Conservation (phyloP, 805 yeast species). For the Kluyveromyces wickerhamii region DNA sequence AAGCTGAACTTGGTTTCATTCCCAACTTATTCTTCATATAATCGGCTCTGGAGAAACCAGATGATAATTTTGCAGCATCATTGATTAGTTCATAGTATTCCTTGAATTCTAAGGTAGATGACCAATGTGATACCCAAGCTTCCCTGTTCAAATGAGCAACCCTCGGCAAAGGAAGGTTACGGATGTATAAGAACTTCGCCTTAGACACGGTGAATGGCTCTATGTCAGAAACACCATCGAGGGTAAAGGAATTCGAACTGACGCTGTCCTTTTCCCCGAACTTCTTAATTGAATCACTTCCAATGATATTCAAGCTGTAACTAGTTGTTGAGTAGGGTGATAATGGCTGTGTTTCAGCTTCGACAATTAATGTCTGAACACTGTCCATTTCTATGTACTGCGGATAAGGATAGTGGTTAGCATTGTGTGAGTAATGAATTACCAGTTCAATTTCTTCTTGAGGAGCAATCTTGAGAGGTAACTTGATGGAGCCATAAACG, state of each 20-base stretch:
- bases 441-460: constrained; percentile 43
- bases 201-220: constrained; percentile 41
- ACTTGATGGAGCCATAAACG: constrained; percentile 39
- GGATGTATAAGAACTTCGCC: constrained; percentile 54
- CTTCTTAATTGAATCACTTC: constrained; percentile 20
- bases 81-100: constrained; percentile 80
- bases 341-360: constrained; percentile 47
- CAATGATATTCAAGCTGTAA: constrained; percentile 35
- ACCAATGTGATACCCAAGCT: constrained; percentile 85
- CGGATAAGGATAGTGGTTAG: constrained; percentile 54
- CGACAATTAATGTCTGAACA: constrained; percentile 50
- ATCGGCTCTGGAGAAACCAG: constrained; percentile 75
- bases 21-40: constrained; percentile 53
- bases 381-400: constrained; percentile 49
- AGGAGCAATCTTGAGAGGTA: constrained; percentile 65
- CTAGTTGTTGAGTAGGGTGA: constrained; percentile 58
- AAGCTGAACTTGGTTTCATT: constrained; percentile 46
- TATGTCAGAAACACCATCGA: constrained; percentile 46
- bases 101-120: constrained; percentile 62
- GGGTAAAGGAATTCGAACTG: constrained; percentile 35
- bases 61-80: constrained; percentile 57
- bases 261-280: constrained; percentile 28
- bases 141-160: constrained; percentile 59
- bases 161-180: constrained; percentile 55
- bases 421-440: constrained; percentile 42